phyloP scores from a whole-genome alignment of 495 filamentous ascomycete species.

The Collariella sp. region DNA sequence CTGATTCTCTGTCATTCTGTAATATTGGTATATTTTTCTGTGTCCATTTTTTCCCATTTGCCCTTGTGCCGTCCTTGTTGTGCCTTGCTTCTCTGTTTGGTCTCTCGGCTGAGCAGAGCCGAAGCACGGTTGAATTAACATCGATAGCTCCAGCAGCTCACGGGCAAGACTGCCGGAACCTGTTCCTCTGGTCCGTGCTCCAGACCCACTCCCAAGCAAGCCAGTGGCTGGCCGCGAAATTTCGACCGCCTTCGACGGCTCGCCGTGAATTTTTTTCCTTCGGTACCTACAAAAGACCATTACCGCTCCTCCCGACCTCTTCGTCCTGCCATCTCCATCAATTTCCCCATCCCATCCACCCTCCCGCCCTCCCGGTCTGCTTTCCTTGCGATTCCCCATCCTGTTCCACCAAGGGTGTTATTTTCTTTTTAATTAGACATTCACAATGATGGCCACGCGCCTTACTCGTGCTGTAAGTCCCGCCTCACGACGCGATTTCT shows the following conservation, averaged over 20 bases:
- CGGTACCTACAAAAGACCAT: slow-evolving; percentile 18
- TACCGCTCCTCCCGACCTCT: slow-evolving; percentile 14
- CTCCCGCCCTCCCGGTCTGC: slow-evolving; percentile 26
- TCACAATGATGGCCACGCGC: slow-evolving; percentile 57
- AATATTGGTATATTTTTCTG: no score
- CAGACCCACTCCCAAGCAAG: slow-evolving; percentile 9
- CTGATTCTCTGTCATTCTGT: no score
- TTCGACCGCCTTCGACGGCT: slow-evolving; percentile 28
- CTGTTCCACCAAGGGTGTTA: slow-evolving; percentile 20
- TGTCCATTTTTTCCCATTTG: no score
- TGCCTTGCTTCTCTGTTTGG: background rate
- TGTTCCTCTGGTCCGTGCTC: slow-evolving; percentile 14
- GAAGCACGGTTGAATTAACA: background rate
- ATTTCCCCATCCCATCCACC: slow-evolving; percentile 23
- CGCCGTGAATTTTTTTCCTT: slow-evolving; percentile 34
- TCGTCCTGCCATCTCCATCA: slow-evolving; percentile 20
- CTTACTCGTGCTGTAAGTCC: slow-evolving; percentile 58
- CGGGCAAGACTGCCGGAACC: background rate
- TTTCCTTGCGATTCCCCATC: slow-evolving; percentile 23
- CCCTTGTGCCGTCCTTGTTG: no score
- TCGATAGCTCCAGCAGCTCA: background rate
- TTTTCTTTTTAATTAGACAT: slow-evolving; percentile 29
- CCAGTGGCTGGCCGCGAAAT: slow-evolving; percentile 22
- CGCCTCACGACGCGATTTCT: slow-evolving; percentile 1
- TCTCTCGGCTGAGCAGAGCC: background rate